Percentiles rank a stretch among this genome's conserved stretches.
Evolutionary conservation across 176 grass and related monocot genomes (phyloP).

Genomic region (Hyparrhenia diplandra): DNA sequence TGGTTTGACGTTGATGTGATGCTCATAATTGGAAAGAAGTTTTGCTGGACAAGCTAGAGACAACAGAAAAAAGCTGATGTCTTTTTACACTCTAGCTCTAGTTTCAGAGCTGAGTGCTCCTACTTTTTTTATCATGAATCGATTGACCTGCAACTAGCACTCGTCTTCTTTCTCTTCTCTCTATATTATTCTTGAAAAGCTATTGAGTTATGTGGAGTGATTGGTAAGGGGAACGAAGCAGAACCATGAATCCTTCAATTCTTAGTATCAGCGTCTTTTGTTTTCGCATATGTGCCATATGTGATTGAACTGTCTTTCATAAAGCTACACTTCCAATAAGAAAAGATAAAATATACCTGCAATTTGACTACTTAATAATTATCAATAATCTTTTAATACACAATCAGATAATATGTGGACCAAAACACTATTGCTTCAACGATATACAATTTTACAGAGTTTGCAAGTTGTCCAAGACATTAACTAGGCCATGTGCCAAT

Average conservation of each 20-base stretch:
- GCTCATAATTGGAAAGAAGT: neutral
- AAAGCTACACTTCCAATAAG: neutral
- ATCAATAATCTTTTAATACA: neutral
- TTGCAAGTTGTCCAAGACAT: neutral
- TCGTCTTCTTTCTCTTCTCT: neutral
- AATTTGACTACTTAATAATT: neutral
- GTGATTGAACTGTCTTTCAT: neutral
- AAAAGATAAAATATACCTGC: neutral
- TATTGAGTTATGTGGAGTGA: neutral
- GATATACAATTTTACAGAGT: neutral
- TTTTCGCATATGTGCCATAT: neutral
- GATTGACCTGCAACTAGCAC: neutral
- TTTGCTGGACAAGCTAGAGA: constrained; percentile 4
- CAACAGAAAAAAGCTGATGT: constrained; percentile 11
- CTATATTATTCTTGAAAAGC: neutral
- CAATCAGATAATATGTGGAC: neutral
- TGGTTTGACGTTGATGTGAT: constrained; percentile 8
- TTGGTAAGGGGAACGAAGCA: neutral
- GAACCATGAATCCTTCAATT: neutral
- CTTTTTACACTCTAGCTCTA: constrained; percentile 8
- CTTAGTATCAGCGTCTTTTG: neutral
- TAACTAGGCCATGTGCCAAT: neutral
- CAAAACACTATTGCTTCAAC: neutral
- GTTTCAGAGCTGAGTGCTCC: constrained; percentile 32
- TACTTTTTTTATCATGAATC: constrained; percentile 22